Base-by-base conservation (phyloP, 495 filamentous ascomycete genomes). In the Xylaria palmicola region DNA sequence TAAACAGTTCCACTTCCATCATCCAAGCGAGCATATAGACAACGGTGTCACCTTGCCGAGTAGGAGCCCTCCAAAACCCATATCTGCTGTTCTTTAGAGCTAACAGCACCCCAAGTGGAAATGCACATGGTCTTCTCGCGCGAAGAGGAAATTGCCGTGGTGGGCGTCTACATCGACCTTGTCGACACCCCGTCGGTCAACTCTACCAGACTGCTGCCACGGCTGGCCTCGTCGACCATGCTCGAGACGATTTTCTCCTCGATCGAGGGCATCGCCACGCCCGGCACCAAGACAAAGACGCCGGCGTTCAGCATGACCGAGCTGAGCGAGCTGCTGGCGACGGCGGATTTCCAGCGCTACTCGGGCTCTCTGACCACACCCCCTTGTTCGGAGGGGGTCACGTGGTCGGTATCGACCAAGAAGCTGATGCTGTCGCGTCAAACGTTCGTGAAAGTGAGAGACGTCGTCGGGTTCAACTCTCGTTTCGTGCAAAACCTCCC, bases 1-100 rank as follows among this genome's bases (percentile, higher is more conserved):
- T 19, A 70, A 78, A 37, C 87, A 90, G 64, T 89, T 88, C 75
- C 87, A 90, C 68, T 86, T 89, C 71, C 87, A 90, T 66, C 83
- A 86, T 12, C 87, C 88, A 6, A 82, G 80, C 66, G 88, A 90
- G 75, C 88, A 90, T 67, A 67, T 90, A 17, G 74, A 80, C 63
- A 70, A 74, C 51, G 72, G 71, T 15, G 76, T 73, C 1, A 75
- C 63, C 62, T 58, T 75, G 65, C 75, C 76, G 26, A 77, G 75
- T 78, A 65, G 64, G 74, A 69, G n/a, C 8, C 24, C 17, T 6
- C 50, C 22, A 9, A 12, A 26, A 12, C 19, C 4, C 4, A 19
- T 1, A 17, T 30, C 41, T 19, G 26, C n/a, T 29, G 8, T 50
- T 20, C 50, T 30, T 10, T 19, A 10, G 12, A 6, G n/a, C 66